These are phyloP conservation scores for Melastoma malabathricum DNA, from an alignment of 345 rosid species.

Conservation along the genomic window DNA sequence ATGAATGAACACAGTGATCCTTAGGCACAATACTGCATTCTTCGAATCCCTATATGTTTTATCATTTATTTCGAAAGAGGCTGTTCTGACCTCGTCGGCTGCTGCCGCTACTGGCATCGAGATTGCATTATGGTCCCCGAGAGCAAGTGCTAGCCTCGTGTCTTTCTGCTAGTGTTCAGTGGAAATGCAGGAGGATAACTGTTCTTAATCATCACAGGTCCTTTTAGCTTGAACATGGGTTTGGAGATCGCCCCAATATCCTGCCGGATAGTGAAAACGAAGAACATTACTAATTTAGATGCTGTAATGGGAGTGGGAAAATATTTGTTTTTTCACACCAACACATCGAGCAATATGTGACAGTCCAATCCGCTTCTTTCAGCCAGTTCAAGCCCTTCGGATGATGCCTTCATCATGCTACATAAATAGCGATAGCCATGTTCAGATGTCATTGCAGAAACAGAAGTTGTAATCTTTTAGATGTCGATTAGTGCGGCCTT, in stretches of 20 bases:
- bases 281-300: neutral
- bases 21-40: neutral
- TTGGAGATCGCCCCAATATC: slow-evolving; percentile 68
- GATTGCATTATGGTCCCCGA: slow-evolving; percentile 85
- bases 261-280: slow-evolving; percentile 22
- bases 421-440: neutral
- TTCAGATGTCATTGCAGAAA: no score
- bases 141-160: slow-evolving; percentile 87
- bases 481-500: no score
- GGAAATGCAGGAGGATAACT: slow-evolving; percentile 69
- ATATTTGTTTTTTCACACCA: slow-evolving; percentile 50
- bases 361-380: slow-evolving; percentile 72
- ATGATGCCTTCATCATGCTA: slow-evolving; percentile 89
- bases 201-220: slow-evolving; percentile 64
- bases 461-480: no score
- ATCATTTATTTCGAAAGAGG: neutral
- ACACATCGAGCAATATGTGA: slow-evolving; percentile 46
- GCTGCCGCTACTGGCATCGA: slow-evolving; percentile 94
- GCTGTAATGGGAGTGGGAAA: neutral
- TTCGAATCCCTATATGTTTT: neutral
- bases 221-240: slow-evolving; percentile 80
- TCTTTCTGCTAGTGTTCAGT: slow-evolving; percentile 87
- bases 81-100: slow-evolving; percentile 57
- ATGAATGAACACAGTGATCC: neutral
- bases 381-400: slow-evolving; percentile 82